phyloP scores from a whole-genome alignment of 2,329 filamentous ascomycete genomes.

The Scleromitrula shiraiana region DNA sequence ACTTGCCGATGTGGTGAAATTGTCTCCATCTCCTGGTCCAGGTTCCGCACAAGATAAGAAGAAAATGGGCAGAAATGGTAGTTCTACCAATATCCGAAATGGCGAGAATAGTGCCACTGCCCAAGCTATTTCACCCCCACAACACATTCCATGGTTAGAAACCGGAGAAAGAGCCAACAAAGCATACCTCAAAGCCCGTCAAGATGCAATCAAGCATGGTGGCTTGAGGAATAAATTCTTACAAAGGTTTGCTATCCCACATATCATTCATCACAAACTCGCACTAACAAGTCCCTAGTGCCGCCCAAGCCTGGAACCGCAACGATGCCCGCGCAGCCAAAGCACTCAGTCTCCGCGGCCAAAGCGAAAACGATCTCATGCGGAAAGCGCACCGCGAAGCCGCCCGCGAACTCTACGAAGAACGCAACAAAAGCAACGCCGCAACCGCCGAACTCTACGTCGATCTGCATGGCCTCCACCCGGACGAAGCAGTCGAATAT shows the following conservation, averaged over 20 bases:
- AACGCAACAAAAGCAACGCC: conserved; percentile 67
- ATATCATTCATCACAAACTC: too few relatives aligned
- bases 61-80: conserved; percentile 55
- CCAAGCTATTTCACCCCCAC: conserved; percentile 76
- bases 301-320: conserved; percentile 96
- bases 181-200: conserved; percentile 87
- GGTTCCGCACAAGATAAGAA: conserved; percentile 50
- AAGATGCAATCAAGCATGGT: conserved; percentile 95
- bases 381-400: conserved; percentile 93
- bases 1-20: conserved; percentile 88
- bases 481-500: conserved; percentile 93
- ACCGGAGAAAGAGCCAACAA: conserved; percentile 87
- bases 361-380: conserved; percentile 97
- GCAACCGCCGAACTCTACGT: conserved; percentile 72
- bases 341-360: conserved; percentile 84
- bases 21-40: conserved; percentile 78
- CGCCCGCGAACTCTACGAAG: conserved; percentile 83
- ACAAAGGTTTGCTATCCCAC: conserved; percentile 65
- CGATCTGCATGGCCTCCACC: conserved; percentile 95
- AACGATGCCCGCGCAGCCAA: conserved; percentile 96
- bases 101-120: conserved; percentile 75
- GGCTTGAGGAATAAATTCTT: conserved; percentile 94
- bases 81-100: conserved; percentile 53
- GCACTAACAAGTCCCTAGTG: conserved; percentile 43
- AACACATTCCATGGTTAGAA: conserved; percentile 93